Base-by-base conservation (phyloP, 768 basidiomycete genomes). In the Phlegmacium glaucopus region DNA sequence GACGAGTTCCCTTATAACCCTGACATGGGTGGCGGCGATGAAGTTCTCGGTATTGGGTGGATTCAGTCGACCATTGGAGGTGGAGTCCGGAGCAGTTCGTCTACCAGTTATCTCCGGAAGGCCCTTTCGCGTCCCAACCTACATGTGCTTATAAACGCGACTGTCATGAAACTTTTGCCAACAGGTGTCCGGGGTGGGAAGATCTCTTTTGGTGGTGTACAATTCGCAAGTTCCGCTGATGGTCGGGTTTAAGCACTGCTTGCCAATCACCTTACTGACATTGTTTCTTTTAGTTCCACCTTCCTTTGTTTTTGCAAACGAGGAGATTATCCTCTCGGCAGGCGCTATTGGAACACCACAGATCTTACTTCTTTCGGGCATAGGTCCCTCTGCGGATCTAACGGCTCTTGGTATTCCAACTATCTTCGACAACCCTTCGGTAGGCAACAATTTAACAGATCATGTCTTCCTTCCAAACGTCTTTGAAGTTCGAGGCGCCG, bases 1-100 rank as follows among this genome's bases (percentile, higher is more conserved):
- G 35, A 32, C 0, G 61, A 66, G 30, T 77, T 72, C 47, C 62
- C 67, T 0, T 75, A 61, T 55, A 69, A 70, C 37, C 25, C 37
- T 13, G 55, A 57, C 32, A 52, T 41, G 15, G 39, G 42, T n/a
- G n/a, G n/a, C 15, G 55, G 55, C 18, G 50, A 47, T 9, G 39
- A 46, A 6, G 26, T 50, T n/a, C 46, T 53, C 11, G 54, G 51
- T 6, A 30, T 50, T 13, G 55, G 52, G 6, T 58, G 47, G 16
- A 28, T 45, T 12, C 57, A 55, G 16, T 47, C 45, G 0, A 39
- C 50, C 6, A 49, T 45, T 15, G 45, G 44, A 5, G 39, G 40
- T 13, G 50, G 50, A 3, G 30, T 49, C n/a, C 49, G 54, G 15
- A 53, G 50, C 37, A 53, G 52, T 17, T 56, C 54, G 1, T 51